These are phyloP conservation scores for Carex arenaria DNA, from an alignment of 202 grass and related monocot genomes.

Conservation along the genomic window DNA sequence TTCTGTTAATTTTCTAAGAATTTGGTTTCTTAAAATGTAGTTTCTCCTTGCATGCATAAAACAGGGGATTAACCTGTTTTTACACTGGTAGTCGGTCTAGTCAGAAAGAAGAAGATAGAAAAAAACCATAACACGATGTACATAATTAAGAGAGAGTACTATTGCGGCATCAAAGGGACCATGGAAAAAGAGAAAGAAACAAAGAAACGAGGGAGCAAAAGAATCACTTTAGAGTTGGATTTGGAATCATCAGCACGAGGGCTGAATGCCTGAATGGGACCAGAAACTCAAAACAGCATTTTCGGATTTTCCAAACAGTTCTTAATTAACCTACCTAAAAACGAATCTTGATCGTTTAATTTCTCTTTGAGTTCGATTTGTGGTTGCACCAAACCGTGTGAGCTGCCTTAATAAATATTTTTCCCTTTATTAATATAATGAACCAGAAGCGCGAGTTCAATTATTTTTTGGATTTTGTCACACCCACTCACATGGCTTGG, in stretches of 20 bases:
- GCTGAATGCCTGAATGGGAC: conserved; percentile 3
- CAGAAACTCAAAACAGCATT: background rate
- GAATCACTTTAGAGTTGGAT: conserved; percentile 26
- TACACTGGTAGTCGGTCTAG: background rate
- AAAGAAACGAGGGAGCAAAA: background rate
- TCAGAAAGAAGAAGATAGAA: background rate
- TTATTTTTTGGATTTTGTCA: background rate
- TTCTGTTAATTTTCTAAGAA: background rate
- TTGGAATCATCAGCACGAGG: conserved; percentile 25
- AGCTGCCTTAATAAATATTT: background rate
- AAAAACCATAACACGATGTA: background rate
- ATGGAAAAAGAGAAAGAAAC: background rate
- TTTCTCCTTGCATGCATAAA: background rate
- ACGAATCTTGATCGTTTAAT: background rate
- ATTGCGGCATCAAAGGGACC: conserved; percentile 8
- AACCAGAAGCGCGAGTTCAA: background rate
- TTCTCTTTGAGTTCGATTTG: background rate
- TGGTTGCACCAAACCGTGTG: conserved; percentile 15
- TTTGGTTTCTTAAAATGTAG: background rate
- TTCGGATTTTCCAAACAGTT: background rate
- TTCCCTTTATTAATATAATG: background rate
- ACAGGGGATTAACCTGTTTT: background rate
- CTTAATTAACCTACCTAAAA: conserved; percentile 8
- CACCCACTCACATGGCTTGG: conserved; percentile 15
- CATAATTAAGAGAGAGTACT: background rate